Evolutionary conservation across 805 yeast genomes (phyloP), one percentile per base, ranked within the genome.

Genomic region (Brettanomyces custersianus): DNA sequence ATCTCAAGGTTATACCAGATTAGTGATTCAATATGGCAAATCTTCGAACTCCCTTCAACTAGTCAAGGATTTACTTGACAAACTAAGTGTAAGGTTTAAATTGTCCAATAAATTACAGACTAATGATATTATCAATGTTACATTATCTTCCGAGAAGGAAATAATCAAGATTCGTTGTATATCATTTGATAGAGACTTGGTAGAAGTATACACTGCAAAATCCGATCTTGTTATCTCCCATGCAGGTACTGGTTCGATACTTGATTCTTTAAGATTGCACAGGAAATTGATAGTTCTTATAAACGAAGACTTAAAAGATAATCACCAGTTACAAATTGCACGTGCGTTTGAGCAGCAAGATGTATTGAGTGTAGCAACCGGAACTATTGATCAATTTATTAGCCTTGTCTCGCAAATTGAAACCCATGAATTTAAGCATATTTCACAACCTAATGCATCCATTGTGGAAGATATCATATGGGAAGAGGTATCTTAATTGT

Each of bases 171-270:
- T 78, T 7, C 46, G 52, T 17, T 78, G 80, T 3, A 60, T 79
- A 20, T 59, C 56, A 4, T 72, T 72, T 46, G 66, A 72, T 8
- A 47, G 59, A 4, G 54, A 66, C 10, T 40, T 60, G 26, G 60
- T 74, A 19, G 49, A 46, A 3, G 47, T 55, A 0, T 63, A 66
- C 39, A 71, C 85, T 3, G 32, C 45, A 0, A 26, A 50, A 1
- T 63, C 77, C 2, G 74, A 75, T 34, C 45, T 85, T 29, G 83
- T 90, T 9, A 68, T 92, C 10, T 77, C 95, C 0, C 97, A 92
- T 54, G 96, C 95, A 0, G 81, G 81, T 1, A 85, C 97, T 0
- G 98, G 98, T 2, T 84, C 96, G 0, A 82, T 90, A 6, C 55
- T 92, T 20, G 98, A 90, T 49, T 68, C 83, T 0, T 56, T 86